These are phyloP conservation scores for Cladosporium oxysporum DNA, from an alignment of 2,329 filamentous ascomycete species.

Conservation along the genomic window DNA sequence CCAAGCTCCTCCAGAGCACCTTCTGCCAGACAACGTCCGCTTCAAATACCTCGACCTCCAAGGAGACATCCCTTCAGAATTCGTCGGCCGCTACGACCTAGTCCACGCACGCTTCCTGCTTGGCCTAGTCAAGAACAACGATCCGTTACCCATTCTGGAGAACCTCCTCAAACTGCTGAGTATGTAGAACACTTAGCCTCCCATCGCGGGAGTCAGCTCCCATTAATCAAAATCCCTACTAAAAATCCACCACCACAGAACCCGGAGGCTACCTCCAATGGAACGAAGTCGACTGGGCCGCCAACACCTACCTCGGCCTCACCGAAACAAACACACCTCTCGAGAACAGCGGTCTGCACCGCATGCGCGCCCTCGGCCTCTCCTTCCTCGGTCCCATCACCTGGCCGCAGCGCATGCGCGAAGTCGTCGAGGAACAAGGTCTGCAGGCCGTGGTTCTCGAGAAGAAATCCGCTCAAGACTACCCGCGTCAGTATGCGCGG, in stretches of 20 bases:
- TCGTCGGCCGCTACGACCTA: slow-evolving; percentile 15
- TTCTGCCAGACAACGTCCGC: slow-evolving; percentile 20
- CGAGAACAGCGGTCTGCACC: slow-evolving; percentile 3
- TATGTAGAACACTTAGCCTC: not conserved
- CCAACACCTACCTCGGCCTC: slow-evolving; percentile 16
- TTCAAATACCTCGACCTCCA: slow-evolving; percentile 14
- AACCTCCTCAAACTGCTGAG: slow-evolving; percentile 17
- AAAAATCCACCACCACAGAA: not conserved
- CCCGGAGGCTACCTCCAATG: slow-evolving; percentile 21
- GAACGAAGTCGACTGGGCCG: slow-evolving; percentile 20
- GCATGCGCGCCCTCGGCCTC: not conserved
- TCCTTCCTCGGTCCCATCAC: slow-evolving; percentile 9
- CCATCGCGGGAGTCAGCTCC: not conserved
- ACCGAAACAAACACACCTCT: slow-evolving; percentile 1
- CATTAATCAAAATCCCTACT: not conserved
- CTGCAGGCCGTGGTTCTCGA: slow-evolving; percentile 1
- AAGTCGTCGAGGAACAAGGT: not conserved
- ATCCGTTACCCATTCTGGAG: slow-evolving; percentile 9
- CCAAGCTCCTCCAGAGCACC: slow-evolving; percentile 16
- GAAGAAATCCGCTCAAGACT: not conserved
- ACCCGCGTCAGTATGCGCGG: slow-evolving; percentile 6
- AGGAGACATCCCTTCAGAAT: slow-evolving; percentile 14
- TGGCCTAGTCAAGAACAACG: slow-evolving; percentile 17
- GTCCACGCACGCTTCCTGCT: slow-evolving; percentile 19
- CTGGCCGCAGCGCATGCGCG: slow-evolving; percentile 1